Evolutionary conservation across 805 yeast genomes (phyloP), one percentile per base, ranked within the genome.

Genomic region (Spathaspora boniae): DNA sequence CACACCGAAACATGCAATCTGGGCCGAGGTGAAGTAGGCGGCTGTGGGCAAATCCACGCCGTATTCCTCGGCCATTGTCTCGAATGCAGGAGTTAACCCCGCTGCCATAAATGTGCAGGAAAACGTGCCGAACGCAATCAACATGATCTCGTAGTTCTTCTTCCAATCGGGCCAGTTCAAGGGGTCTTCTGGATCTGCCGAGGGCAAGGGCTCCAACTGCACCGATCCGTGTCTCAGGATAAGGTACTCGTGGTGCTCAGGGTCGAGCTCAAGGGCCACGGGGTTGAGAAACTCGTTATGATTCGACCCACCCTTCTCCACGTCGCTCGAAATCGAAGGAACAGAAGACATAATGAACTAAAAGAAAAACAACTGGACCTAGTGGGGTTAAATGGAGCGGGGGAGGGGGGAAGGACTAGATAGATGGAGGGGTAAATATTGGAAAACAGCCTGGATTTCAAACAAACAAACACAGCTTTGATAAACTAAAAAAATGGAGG

Each of bases 41-140:
- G 43, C 36, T 12, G 33, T 34, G 21, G 41, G 40, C 12, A 45
- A 17, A 4, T 36, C n/a, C 6, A 31, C 26, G 11, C 38, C 34
- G 20, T 34, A 38, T 8, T 29, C 20, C 15, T n/a, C 37, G 16
- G 41, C 35, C 25, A 45, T 14, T 8, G 25, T 18, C 5, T 34
- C 44, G 22, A 37, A 43, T 14, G 45, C 27, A 5, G 49, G 49
- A 21, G 40, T 43, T 5, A 41, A n/a, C 4, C 49, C 47, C 9
- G 49, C 47, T 12, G 49, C 47, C 45, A 45, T 41, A 27, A 43
- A 45, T 7, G 49, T 45, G n/a, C 35, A 21, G 8, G 36, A 22
- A 21, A 45, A 45, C 7, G 47, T 40, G 16, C 43, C 43, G 24
- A 43, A 45, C 7, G 47, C 41, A 18, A 44, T 40, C 31, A 43